Conservation (phyloP, 225 moss, liverwort and hornwort genomes). For the Pseudisothecium myosuroides region DNA sequence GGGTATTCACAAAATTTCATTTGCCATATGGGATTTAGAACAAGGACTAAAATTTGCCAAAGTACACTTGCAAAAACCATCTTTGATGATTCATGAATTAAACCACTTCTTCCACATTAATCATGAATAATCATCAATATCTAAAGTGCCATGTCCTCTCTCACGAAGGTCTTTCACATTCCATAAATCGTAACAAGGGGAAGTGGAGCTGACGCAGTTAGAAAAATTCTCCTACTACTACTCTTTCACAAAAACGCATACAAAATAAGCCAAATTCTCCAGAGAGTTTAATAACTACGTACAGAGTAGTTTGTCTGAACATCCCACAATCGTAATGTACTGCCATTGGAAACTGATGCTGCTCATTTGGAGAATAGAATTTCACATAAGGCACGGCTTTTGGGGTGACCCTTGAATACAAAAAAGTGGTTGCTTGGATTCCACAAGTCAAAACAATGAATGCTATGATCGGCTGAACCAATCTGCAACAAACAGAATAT, state of each 20-base stretch:
- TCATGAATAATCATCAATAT: background rate
- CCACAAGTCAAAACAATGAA: too few relatives aligned
- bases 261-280: background rate
- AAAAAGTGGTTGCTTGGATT: background rate
- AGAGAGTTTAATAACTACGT: background rate
- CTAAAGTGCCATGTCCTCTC: background rate
- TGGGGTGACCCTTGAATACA: background rate
- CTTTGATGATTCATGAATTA: background rate
- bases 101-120: background rate
- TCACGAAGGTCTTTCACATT: background rate
- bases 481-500: background rate
- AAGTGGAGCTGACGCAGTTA: background rate
- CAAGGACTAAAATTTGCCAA: background rate
- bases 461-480: background rate
- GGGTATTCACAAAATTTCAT: background rate
- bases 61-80: background rate
- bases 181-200: background rate
- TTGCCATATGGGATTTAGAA: background rate
- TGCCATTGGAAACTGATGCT: constrained; percentile 71
- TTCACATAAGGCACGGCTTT: background rate
- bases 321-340: constrained; percentile 67
- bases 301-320: constrained; percentile 53
- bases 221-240: background rate
- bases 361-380: constrained; percentile 50
- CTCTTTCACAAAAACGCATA: background rate